Evolutionary conservation across 495 filamentous ascomycete genomes (phyloP).

Genomic region (Aspergillus conjunctus): DNA sequence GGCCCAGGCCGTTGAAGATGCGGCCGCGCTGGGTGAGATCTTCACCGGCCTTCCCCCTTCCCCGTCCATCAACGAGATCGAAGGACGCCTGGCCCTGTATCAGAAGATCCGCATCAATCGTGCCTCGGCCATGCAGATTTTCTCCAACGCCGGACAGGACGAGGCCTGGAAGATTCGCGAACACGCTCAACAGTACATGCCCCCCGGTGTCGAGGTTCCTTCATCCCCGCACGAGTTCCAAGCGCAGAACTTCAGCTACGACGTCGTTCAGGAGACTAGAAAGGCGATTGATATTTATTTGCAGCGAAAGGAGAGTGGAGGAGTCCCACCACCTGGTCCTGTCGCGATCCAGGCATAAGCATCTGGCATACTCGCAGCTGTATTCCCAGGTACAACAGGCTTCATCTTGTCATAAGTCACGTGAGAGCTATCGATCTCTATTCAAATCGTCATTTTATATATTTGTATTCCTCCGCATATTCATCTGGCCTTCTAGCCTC

Average conservation of each 20-base stretch:
- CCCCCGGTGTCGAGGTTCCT: not conserved
- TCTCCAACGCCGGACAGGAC: constrained; percentile 24
- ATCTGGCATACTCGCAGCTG: too few species aligned
- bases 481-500: too few species aligned
- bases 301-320: too few species aligned
- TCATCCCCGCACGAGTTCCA: not conserved
- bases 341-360: too few species aligned
- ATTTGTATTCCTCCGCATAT: too few species aligned
- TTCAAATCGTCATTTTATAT: too few species aligned
- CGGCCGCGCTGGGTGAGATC: constrained; percentile 36
- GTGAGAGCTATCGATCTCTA: too few species aligned
- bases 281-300: not conserved
- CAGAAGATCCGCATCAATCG: constrained; percentile 38
- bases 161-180: constrained; percentile 7
- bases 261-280: constrained; percentile 6
- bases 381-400: too few species aligned
- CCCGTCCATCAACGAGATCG: constrained; percentile 20
- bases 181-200: constrained; percentile 8
- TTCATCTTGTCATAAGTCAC: too few species aligned
- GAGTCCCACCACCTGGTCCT: too few species aligned
- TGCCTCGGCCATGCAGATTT: constrained; percentile 39
- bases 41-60: constrained; percentile 18
- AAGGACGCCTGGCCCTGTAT: constrained; percentile 34
- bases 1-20: constrained; percentile 46
- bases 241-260: constrained; percentile 15